A percentile compares a stretch with the other conserved stretches of the same genome.
phyloP scores from a whole-genome alignment of 108 stramenopile species.

The Schizochytrium sp. region DNA sequence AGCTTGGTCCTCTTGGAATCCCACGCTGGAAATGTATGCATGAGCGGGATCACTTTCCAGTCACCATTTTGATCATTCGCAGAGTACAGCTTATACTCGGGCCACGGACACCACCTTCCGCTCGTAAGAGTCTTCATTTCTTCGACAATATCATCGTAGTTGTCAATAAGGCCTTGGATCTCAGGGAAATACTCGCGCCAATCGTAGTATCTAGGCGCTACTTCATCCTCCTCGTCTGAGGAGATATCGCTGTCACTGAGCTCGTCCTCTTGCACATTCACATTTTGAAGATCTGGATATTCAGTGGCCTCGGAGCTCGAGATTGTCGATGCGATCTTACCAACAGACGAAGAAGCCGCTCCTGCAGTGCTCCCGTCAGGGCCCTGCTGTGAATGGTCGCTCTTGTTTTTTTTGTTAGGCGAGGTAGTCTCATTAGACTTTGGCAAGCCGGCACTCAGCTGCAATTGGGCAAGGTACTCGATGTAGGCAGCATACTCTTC shows the following conservation, averaged over 20 bases:
- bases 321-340: not conserved
- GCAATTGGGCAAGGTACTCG: not conserved
- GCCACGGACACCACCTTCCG: conserved; percentile 91
- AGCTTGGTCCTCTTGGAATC: conserved; percentile 79
- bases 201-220: conserved; percentile 42
- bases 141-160: conserved; percentile 71
- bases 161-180: conserved; percentile 53
- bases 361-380: too few relatives aligned
- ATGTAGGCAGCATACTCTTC: conserved; percentile 29
- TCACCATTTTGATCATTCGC: conserved; percentile 65
- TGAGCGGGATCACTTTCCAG: conserved; percentile 93
- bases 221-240: not conserved
- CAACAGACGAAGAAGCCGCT: too few relatives aligned
- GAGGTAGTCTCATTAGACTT: not conserved
- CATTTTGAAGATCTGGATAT: not conserved
- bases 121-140: conserved; percentile 76
- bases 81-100: conserved; percentile 84
- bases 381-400: too few relatives aligned
- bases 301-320: not conserved
- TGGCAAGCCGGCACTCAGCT: conserved; percentile 14
- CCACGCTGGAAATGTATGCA: conserved; percentile 92
- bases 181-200: conserved; percentile 49
- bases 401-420: not conserved
- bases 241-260: not conserved
- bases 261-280: not conserved